These are phyloP conservation scores for Colletotrichum simmondsii DNA, from an alignment of 2,329 filamentous ascomycete species.

Conservation along the genomic window DNA sequence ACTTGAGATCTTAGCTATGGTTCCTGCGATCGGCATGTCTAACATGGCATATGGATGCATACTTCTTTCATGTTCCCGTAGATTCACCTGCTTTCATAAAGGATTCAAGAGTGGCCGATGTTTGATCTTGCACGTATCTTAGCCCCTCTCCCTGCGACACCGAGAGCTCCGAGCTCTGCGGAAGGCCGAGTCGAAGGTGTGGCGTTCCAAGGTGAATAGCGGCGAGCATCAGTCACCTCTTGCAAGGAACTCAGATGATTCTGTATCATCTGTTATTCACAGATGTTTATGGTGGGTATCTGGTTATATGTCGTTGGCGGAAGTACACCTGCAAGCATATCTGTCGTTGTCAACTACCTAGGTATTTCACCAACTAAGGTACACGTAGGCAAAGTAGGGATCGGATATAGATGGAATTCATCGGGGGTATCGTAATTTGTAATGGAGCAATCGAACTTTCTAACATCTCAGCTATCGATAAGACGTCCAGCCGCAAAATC, in stretches of 20 bases:
- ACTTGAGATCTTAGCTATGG: not conserved
- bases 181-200: not conserved
- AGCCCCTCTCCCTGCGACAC: not conserved
- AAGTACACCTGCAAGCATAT: not conserved
- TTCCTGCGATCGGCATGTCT: not conserved
- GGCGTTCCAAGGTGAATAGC: not conserved
- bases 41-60: not conserved
- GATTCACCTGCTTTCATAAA: not conserved
- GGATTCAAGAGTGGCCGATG: not conserved
- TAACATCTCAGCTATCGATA: not conserved
- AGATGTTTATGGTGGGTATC: not conserved
- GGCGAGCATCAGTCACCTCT: not conserved
- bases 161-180: not conserved
- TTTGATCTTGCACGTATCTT: not conserved
- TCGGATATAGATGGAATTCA: too few species aligned
- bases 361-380: too few species aligned
- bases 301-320: not conserved
- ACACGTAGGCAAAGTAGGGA: not conserved
- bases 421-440: not conserved
- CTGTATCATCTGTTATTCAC: not conserved
- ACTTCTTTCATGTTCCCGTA: not conserved
- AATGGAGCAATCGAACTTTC: not conserved
- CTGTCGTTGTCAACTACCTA: not conserved
- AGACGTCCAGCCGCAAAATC: not conserved
- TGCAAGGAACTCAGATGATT: not conserved